Evolutionary conservation across 2,329 filamentous ascomycete genomes (phyloP), one percentile per base, ranked within the genome.

Genomic region (Ophiostoma sp.): DNA sequence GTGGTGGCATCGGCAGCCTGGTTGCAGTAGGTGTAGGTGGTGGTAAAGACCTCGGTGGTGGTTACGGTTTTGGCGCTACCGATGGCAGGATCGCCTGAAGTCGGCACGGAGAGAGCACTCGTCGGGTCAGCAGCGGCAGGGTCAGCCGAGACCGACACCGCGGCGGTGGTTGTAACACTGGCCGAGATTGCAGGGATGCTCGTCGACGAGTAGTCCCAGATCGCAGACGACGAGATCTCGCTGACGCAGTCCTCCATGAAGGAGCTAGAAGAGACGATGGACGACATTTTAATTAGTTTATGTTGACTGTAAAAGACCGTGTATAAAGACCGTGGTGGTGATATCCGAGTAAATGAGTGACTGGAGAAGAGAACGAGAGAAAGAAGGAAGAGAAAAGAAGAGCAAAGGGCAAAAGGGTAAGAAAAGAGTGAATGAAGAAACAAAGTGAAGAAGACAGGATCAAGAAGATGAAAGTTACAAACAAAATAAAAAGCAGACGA

Each of bases 1-100:
- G 75, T 73, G n/a, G 76, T 78, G 68, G 76, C 72, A 72, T 78
- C 78, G 67, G 78, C 78, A 9, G 79, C 79, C 41, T 74, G 74
- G 38, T 76, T 71, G 55, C 75, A 75, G 42, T 77, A 78, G 71
- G 75, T 74, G 74, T 80, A 81, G 58, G 77, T 72, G 6, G 77
- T 79, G 45, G 78, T 79, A 72, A 75, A 79, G 65, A 69, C 65
- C 12, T 73, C 64, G 38, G 73, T 75, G 67, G 74, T 71, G 18
- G 74, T 71, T 5, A 70, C 71, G 27, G 49, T 55, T n/a, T n/a
- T 55, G 18, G n/a, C 49, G 49, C n/a, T 47, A 14, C 45, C 18
- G 49, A 27, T 9, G 16, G 6, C 49, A 1, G 49, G 49, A 18
- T 55, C n/a, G 49, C 5, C 18, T n/a, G 49, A 55, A 18, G 18